Conservation (phyloP, 2,329 filamentous ascomycete species). For the Dothistroma pini region DNA sequence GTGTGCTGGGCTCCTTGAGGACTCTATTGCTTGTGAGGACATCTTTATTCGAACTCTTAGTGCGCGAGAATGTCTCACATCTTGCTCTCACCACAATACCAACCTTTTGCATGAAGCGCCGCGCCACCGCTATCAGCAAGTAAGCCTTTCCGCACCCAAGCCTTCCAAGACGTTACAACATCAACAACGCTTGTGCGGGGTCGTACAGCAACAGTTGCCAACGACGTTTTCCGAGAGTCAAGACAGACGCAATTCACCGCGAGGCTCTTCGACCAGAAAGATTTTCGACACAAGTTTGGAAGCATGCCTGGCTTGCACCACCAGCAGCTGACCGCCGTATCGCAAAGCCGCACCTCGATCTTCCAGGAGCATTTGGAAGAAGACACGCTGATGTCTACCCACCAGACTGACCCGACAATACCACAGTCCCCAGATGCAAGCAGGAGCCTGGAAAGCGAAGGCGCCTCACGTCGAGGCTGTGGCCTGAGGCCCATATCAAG, state of each 20-base stretch:
- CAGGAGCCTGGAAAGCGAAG: background rate
- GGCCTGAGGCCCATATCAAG: background rate
- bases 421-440: background rate
- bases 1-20: background rate
- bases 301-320: background rate
- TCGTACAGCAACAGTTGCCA: background rate
- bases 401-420: background rate
- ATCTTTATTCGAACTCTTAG: background rate
- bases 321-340: background rate
- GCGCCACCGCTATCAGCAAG: background rate
- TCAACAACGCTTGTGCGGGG: background rate
- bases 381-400: background rate
- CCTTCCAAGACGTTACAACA: background rate
- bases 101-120: background rate
- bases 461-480: background rate
- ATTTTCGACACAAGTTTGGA: background rate
- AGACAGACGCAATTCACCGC: background rate
- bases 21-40: background rate
- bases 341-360: background rate
- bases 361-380: background rate
- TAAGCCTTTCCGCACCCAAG: background rate
- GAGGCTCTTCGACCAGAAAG: background rate
- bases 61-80: background rate
- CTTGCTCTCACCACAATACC: background rate
- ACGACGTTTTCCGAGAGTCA: background rate